Evolutionary conservation across 352 stramenopile species (phyloP), one percentile per base, ranked within the genome.

Genomic region (Phytophthora aleatoria): DNA sequence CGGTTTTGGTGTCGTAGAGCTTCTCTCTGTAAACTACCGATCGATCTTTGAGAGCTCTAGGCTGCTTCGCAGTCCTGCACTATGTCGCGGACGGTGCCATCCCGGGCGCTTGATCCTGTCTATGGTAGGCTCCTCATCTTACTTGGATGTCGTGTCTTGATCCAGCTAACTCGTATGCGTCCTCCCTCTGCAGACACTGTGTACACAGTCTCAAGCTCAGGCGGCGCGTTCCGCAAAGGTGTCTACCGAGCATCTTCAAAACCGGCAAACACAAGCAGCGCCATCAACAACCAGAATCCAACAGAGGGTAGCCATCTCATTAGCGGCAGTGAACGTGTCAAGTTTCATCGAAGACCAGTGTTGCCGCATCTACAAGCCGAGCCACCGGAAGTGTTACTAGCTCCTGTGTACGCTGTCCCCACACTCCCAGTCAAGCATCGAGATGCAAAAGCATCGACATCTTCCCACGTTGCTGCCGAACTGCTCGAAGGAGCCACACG

Each of bases 321-420:
- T 8, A 85, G 80, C 45, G 91, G 91, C 30, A 67, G 69, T 0
- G 69, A 97, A 61, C 82, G 89, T n/a, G 77, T 76, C 66, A 98
- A 97, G 68, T 98, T 86, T 76, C 94, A 96, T 73, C 87, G 91
- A 42, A 81, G 90, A 16, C 93, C 93, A 3, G 85, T 98, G 10
- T 71, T 98, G 13, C 92, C 92, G 39, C 89, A 97, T 60, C 52
- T 98, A 0, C 71, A 95, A 57, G 87, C 90, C 0, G 87, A 97
- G 30, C 73, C 85, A 44, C 92, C 93, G 0, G 87, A 97, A 69
- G 87, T 98, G 26, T 76, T 91, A 28, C 70, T 98, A 10, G 87
- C 92, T 28, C 92, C 92, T 3, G 79, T 83, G 15, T 64, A 54
- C 45, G 26, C 50, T 39, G 24, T 50, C 6, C 24, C 52, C 24